phyloP scores from a whole-genome alignment of 2,329 filamentous ascomycete genomes.

The Fusarium phyllophilum region DNA sequence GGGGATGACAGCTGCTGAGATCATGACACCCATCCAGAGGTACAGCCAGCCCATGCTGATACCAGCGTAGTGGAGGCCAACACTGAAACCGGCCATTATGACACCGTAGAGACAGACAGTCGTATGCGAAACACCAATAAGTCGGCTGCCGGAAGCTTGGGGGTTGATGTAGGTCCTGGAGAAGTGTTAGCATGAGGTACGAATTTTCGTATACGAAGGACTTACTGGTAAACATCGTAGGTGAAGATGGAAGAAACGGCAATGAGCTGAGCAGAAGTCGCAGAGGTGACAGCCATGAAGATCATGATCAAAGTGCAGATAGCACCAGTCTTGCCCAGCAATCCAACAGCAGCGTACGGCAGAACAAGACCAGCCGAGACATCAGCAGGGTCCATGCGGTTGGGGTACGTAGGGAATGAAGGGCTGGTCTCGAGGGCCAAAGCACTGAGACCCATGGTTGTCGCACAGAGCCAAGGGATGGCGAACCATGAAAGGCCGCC shows the following conservation, averaged over 20 bases:
- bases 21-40: conserved; percentile 91
- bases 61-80: conserved; percentile 77
- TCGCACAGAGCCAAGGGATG: conserved; percentile 89
- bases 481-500: conserved; percentile 92
- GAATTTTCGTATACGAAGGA: rapidly evolving
- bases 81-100: conserved; percentile 81
- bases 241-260: conserved; percentile 83
- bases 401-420: conserved; percentile 60
- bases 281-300: conserved; percentile 77
- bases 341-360: conserved; percentile 83
- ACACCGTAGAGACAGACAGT: conserved; percentile 77
- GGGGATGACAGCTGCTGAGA: conserved; percentile 85
- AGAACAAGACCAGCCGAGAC: conserved; percentile 86
- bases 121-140: conserved; percentile 83
- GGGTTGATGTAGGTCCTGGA: conserved; percentile 69
- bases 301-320: conserved; percentile 42
- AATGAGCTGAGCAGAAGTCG: conserved; percentile 84
- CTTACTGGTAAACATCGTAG: conserved; percentile 31
- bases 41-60: conserved; percentile 92
- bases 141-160: conserved; percentile 74
- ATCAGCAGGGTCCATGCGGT: conserved; percentile 58
- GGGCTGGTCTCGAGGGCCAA: conserved; percentile 73
- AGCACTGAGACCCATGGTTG: conserved; percentile 86
- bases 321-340: conserved; percentile 64
- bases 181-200: background rate